Conservation (phyloP, 2,329 filamentous ascomycete genomes). For the Aspergillus carbonarius region DNA sequence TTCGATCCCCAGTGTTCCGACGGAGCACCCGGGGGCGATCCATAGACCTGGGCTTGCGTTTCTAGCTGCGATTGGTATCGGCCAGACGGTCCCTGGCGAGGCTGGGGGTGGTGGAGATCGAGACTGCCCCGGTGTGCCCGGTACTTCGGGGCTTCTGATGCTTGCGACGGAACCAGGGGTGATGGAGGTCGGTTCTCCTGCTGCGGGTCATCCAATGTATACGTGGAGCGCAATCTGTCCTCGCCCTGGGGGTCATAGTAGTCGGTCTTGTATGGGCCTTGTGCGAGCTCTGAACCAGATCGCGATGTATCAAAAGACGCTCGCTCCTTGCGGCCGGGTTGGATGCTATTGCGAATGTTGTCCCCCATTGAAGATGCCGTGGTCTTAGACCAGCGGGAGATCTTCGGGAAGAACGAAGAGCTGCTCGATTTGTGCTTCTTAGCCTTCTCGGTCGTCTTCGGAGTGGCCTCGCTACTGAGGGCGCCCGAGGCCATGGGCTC, state of each 20-base stretch:
- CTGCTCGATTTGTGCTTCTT: slow-evolving; percentile 87
- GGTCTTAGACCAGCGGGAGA: slow-evolving; percentile 96
- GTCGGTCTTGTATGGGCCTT: slow-evolving; percentile 56
- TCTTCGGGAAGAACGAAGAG: slow-evolving; percentile 83
- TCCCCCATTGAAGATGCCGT: slow-evolving; percentile 84
- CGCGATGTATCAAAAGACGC: slow-evolving; percentile 66
- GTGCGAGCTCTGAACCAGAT: slow-evolving; percentile 71
- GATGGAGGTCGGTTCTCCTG: slow-evolving; percentile 56
- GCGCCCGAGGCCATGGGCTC: slow-evolving; percentile 44
- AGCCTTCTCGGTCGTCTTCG: slow-evolving; percentile 65
- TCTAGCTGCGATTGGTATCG: slow-evolving; percentile 63
- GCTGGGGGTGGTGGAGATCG: slow-evolving; percentile 65
- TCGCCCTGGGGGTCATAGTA: slow-evolving; percentile 49
- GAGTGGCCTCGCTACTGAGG: slow-evolving; percentile 76
- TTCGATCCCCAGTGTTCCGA: slow-evolving; percentile 50
- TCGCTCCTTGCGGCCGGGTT: slow-evolving; percentile 57
- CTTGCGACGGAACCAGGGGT: slow-evolving; percentile 60
- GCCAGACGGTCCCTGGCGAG: slow-evolving; percentile 60
- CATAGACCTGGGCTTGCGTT: slow-evolving; percentile 58
- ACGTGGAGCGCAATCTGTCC: slow-evolving; percentile 45
- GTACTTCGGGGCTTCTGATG: slow-evolving; percentile 61
- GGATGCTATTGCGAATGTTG: slow-evolving; percentile 66
- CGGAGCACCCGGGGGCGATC: slow-evolving; percentile 10
- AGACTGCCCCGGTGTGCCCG: slow-evolving; percentile 64
- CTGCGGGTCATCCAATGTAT: slow-evolving; percentile 40